phyloP scores from a whole-genome alignment of 352 stramenopile species.

The Peronospora farinosa region DNA sequence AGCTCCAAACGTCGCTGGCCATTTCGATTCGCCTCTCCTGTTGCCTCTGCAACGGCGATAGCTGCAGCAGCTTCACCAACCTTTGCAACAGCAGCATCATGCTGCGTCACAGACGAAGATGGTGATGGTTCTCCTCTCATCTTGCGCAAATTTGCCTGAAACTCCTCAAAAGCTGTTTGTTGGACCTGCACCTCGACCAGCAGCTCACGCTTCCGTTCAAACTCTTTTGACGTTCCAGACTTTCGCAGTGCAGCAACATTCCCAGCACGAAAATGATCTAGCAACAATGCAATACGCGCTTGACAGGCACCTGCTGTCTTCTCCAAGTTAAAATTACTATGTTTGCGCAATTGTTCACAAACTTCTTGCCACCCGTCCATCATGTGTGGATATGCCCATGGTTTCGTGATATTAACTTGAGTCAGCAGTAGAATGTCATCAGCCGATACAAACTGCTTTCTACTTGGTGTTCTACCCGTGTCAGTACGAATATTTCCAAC shows the following conservation, averaged over 20 bases:
- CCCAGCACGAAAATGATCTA: conserved; percentile 27
- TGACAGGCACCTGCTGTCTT: conserved; percentile 37
- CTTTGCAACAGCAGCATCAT: conserved; percentile 25
- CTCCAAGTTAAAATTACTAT: conserved; percentile 20
- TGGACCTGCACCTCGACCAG: conserved; percentile 22
- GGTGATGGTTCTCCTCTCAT: conserved; percentile 5
- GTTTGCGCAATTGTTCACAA: conserved; percentile 11
- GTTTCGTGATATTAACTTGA: conserved; percentile 26
- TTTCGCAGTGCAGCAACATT: conserved; percentile 31
- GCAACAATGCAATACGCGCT: conserved; percentile 22
- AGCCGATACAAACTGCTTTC: conserved; percentile 35
- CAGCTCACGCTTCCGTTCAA: conserved; percentile 23
- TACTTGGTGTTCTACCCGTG: background rate
- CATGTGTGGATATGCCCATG: conserved; percentile 22
- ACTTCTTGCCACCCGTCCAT: conserved; percentile 39
- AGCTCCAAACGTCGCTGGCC: conserved; percentile 25
- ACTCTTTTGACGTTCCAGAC: conserved; percentile 26
- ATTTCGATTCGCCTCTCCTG: conserved; percentile 13
- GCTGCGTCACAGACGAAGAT: conserved; percentile 10
- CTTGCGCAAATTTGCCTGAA: conserved; percentile 15
- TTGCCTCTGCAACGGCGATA: conserved; percentile 17
- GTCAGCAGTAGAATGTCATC: conserved; percentile 33
- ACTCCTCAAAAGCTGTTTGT: conserved; percentile 15
- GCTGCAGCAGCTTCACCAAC: conserved; percentile 22
- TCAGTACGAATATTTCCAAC: background rate